phyloP scores from a whole-genome alignment of 495 filamentous ascomycete species.

The Aspergillus leporis region DNA sequence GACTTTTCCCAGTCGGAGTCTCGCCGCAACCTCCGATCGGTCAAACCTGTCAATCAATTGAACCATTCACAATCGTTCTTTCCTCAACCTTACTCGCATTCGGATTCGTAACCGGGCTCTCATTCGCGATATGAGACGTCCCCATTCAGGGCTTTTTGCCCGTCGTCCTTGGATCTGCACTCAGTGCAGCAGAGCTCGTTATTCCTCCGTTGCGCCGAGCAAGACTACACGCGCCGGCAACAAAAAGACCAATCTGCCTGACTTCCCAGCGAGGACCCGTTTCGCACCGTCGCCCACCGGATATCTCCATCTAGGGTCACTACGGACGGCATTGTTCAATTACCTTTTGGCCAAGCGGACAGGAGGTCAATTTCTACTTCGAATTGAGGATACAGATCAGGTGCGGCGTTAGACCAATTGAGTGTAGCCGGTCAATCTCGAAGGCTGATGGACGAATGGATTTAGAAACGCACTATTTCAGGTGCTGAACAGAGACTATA shows the following conservation, averaged over 20 bases:
- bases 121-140: slow-evolving; percentile 28
- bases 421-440: neutral
- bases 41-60: slow-evolving; percentile 12
- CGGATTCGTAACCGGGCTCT: neutral
- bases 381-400: slow-evolving; percentile 95
- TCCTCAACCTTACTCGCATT: neutral
- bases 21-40: slow-evolving; percentile 30
- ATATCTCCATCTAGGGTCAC: slow-evolving; percentile 85
- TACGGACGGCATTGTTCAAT: slow-evolving; percentile 91
- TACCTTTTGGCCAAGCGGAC: slow-evolving; percentile 86
- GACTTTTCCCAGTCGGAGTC: slow-evolving; percentile 25
- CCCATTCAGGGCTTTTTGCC: slow-evolving; percentile 27
- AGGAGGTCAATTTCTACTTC: slow-evolving; percentile 86
- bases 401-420: slow-evolving; percentile 43
- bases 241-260: slow-evolving; percentile 47
- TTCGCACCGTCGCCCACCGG: slow-evolving; percentile 97
- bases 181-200: slow-evolving; percentile 37
- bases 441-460: slow-evolving; percentile 30
- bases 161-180: slow-evolving; percentile 44
- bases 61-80: neutral
- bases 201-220: slow-evolving; percentile 29
- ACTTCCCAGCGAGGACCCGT: slow-evolving; percentile 76
- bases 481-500: slow-evolving; percentile 76
- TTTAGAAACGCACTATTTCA: slow-evolving; percentile 72
- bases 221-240: slow-evolving; percentile 26